These are phyloP conservation scores for Oropetium thomaeum DNA, from an alignment of 176 grass and related monocot genomes.

Conservation along the genomic window DNA sequence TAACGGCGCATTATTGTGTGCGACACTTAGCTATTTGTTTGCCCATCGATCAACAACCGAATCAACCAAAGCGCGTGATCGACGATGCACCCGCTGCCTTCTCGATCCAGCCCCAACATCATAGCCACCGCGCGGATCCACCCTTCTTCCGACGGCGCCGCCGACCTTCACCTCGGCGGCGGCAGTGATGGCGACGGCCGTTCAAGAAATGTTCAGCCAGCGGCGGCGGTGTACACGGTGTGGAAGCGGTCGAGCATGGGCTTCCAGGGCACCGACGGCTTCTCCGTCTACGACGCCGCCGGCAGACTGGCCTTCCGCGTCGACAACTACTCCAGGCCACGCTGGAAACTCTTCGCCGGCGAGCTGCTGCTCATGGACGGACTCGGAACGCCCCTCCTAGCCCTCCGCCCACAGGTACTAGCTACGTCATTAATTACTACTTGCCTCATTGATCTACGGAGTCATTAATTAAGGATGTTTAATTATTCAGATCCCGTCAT, in stretches of 20 bases:
- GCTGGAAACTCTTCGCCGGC: constrained; percentile 51
- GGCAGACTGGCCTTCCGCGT: constrained; percentile 69
- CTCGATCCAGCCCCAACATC: not conserved
- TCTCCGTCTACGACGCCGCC: constrained; percentile 67
- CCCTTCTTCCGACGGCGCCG: too few species aligned
- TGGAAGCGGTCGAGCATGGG: constrained; percentile 95
- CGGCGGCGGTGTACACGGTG: constrained; percentile 53
- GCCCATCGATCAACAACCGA: too few species aligned
- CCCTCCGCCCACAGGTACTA: constrained; percentile 76
- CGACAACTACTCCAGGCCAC: constrained; percentile 86
- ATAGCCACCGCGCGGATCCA: not conserved
- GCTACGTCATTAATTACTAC: too few species aligned
- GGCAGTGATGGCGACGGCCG: not conserved
- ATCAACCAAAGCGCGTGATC: too few species aligned
- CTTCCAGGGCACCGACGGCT: constrained; percentile 86
- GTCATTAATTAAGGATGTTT: too few species aligned
- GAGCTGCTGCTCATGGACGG: constrained; percentile 81
- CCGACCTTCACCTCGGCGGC: not conserved
- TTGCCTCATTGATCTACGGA: too few species aligned
- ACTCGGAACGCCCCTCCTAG: constrained; percentile 45
- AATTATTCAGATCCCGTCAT: too few species aligned
- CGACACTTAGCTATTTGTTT: too few species aligned
- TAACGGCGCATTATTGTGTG: too few species aligned
- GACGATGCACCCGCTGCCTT: constrained; percentile 2
- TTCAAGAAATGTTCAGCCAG: too few species aligned